Conservation (phyloP, 345 rosid species). For the Hevea brasiliensis region DNA sequence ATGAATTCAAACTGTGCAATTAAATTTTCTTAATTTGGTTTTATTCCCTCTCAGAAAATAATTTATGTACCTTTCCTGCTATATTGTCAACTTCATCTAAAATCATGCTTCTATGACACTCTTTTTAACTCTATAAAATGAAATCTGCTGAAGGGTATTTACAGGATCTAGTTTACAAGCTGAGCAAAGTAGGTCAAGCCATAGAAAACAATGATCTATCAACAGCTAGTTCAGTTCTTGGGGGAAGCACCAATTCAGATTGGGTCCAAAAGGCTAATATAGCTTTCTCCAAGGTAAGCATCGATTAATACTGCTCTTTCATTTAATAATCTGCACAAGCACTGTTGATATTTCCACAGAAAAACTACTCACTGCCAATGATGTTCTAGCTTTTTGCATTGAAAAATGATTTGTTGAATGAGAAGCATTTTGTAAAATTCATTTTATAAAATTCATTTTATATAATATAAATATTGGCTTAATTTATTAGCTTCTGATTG, state of each 20-base stretch:
- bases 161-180: constrained; percentile 85
- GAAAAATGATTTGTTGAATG: too few relatives aligned
- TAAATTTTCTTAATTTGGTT: too few relatives aligned
- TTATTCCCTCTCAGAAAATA: too few relatives aligned
- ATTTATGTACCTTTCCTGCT: background rate
- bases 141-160: constrained; percentile 59
- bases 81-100: background rate
- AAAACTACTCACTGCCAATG: too few relatives aligned
- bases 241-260: constrained; percentile 58
- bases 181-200: constrained; percentile 90
- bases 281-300: constrained; percentile 70
- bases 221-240: constrained; percentile 74
- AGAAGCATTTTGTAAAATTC: too few relatives aligned
- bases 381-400: background rate
- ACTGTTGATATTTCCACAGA: too few relatives aligned
- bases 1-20: too few relatives aligned
- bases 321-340: too few relatives aligned
- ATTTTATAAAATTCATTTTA: too few relatives aligned
- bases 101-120: too few relatives aligned
- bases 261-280: constrained; percentile 70
- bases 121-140: background rate
- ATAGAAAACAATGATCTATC: constrained; percentile 78
- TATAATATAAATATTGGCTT: background rate
- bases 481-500: background rate
- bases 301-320: too few relatives aligned